Evolutionary conservation across 768 basidiomycete species (phyloP).

Genomic region (Lanmaoa rubissima): DNA sequence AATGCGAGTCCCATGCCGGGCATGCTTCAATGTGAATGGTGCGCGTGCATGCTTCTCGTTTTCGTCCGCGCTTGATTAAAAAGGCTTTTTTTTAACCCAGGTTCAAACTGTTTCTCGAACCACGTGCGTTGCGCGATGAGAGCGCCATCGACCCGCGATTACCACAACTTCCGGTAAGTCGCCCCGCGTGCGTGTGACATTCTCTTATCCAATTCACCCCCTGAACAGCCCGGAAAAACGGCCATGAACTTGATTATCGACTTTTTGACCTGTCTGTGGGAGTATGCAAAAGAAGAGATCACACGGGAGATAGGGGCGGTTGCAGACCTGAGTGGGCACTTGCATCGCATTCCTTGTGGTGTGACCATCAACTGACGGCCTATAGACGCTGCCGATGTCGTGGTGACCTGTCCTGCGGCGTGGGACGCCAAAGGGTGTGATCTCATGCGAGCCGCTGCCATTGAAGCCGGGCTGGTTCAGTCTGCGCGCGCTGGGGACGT

Average conservation of each 20-base stretch:
- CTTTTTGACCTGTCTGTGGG: conserved; percentile 81
- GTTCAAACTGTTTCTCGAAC: conserved; percentile 89
- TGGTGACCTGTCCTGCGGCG: conserved; percentile 85
- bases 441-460: conserved; percentile 83
- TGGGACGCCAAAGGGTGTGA: conserved; percentile 88
- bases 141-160: conserved; percentile 71
- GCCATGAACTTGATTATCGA: conserved; percentile 81
- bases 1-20: conserved; percentile 69
- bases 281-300: conserved; percentile 83
- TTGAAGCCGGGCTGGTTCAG: conserved; percentile 76
- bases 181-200: background rate
- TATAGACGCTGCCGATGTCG: conserved; percentile 78
- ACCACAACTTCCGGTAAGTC: conserved; percentile 71
- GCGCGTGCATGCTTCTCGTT: conserved; percentile 4
- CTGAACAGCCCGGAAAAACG: conserved; percentile 63
- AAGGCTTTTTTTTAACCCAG: conserved; percentile 26
- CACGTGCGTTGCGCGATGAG: conserved; percentile 73
- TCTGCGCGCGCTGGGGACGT: conserved; percentile 66
- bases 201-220: background rate
- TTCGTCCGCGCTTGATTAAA: background rate
- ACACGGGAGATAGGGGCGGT: conserved; percentile 85
- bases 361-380: background rate
- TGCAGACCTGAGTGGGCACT: conserved; percentile 70
- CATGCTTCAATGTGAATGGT: conserved; percentile 58
- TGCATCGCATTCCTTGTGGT: background rate